Base-by-base conservation (phyloP, 2,329 filamentous ascomycete species). In the Alternaria arbusti region DNA sequence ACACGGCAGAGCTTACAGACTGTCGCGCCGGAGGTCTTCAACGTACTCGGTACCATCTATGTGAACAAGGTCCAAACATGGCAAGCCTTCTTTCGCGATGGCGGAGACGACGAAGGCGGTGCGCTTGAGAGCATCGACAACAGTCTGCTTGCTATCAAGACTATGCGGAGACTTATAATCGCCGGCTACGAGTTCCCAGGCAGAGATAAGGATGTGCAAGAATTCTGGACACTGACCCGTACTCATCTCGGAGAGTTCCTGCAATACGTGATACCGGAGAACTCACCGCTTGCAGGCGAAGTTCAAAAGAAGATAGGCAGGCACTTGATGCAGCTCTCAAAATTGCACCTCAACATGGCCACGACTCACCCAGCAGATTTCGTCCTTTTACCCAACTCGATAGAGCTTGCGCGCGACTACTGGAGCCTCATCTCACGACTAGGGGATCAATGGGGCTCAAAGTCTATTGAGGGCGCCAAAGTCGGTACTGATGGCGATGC, bases 261-360 rank as follows among this genome's bases (percentile, higher is more conserved):
- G 36, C 82, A 82, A 23, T 87, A 91, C 63, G 84, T 90, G 55
- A 85, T 85, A 68, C 83, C 86, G 45, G 85, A 88, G 54, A 85
- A 85, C n/a, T 81, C 83, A 6, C 78, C 87, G 3, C 80, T 90
- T 40, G 73, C 60, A 25, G 9, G 71, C 7, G 77, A 81, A 5
- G 86, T 89, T 23, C 86, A 87, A 62, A 86, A 86, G 36, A 76
- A 91, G 23, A 83, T 97, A n/a, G 91, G 92, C 68, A 96, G 94
- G 76, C 94, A 97, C 75, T 84, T 97, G 3, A 82, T 97, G 45
- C 94, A 98, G 75, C 90, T 98, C 54, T 90, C 94, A 4, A 99
- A 98, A 80, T 84, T 99, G 4, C 96, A 98, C 77, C 86, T 96
- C 43, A 90, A 93, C 59, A 95, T 98, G 90, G 89, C 93, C 1